Evolutionary conservation across 768 basidiomycete genomes (phyloP).

Genomic region (Phylloporus arenicola): DNA sequence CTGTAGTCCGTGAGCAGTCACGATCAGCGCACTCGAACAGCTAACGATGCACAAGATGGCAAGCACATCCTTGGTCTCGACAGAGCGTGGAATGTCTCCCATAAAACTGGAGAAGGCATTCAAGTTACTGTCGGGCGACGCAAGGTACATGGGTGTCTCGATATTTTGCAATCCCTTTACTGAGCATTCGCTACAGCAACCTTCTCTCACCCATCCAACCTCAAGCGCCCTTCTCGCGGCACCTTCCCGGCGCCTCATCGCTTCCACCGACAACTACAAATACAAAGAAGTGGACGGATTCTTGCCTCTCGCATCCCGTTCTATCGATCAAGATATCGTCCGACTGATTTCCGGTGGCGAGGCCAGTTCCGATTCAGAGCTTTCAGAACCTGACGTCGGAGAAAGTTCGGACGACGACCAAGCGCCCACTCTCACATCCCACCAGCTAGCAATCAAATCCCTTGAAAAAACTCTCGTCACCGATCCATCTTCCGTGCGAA

Average conservation of each 20-base stretch:
- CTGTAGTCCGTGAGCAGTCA: constrained; percentile 48
- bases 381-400: constrained; percentile 26
- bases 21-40: constrained; percentile 22
- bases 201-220: constrained; percentile 52
- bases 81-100: constrained; percentile 42
- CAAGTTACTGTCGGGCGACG: constrained; percentile 47
- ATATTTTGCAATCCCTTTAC: background rate
- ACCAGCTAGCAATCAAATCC: constrained; percentile 53
- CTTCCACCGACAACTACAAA: constrained; percentile 36
- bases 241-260: constrained; percentile 43
- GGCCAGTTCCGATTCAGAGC: constrained; percentile 32
- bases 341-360: constrained; percentile 41
- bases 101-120: constrained; percentile 55
- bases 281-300: constrained; percentile 67
- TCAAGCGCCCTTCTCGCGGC: constrained; percentile 50
- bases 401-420: constrained; percentile 35
- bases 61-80: constrained; percentile 61
- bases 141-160: constrained; percentile 33
- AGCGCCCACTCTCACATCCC: constrained; percentile 38
- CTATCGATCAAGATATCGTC: constrained; percentile 33
- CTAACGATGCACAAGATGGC: constrained; percentile 45
- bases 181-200: constrained; percentile 31
- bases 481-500: constrained; percentile 47
- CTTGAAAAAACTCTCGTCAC: constrained; percentile 51
- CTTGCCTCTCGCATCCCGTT: constrained; percentile 48